Evolutionary conservation across 768 basidiomycete species (phyloP).

Genomic region (Gloeophyllum trabeum): DNA sequence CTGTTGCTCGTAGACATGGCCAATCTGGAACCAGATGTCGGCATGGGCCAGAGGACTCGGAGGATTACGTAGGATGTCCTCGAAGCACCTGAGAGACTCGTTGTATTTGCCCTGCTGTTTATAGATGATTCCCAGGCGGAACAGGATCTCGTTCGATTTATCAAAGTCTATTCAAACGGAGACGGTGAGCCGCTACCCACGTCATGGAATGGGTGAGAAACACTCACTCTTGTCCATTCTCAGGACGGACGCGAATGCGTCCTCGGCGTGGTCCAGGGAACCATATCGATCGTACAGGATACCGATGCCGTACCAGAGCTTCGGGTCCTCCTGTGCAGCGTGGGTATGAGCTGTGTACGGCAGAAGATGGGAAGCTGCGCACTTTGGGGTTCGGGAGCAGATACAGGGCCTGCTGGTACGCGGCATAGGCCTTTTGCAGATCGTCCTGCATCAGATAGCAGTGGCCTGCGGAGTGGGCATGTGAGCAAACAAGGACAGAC

Average conservation of each 20-base stretch:
- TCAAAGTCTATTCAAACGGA: constrained; percentile 62
- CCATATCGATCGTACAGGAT: constrained; percentile 99
- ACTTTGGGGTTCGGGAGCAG: constrained; percentile 93
- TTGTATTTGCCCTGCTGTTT: constrained; percentile 96
- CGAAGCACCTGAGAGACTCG: constrained; percentile 85
- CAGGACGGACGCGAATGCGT: constrained; percentile 93
- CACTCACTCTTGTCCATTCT: constrained; percentile 89
- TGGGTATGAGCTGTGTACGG: constrained; percentile 6
- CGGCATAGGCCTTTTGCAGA: constrained; percentile 95
- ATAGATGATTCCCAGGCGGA: constrained; percentile 97
- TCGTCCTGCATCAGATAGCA: constrained; percentile 99
- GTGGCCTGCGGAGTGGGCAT: constrained; percentile 52
- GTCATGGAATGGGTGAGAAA: constrained; percentile 14
- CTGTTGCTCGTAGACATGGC: constrained; percentile 96
- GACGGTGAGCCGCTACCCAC: constrained; percentile 3
- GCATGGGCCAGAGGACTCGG: constrained; percentile 92
- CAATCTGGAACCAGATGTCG: constrained; percentile 99
- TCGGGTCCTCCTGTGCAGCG: constrained; percentile 71
- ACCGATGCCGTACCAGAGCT: constrained; percentile 99
- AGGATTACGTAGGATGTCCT: constrained; percentile 91
- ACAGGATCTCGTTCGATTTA: constrained; percentile 97
- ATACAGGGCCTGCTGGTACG: constrained; percentile 97
- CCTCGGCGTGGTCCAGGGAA: constrained; percentile 96
- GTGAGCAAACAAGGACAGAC: constrained; percentile 7
- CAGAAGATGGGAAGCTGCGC: constrained; percentile 8